Percentiles rank a stretch among this genome's conserved stretches.
These are phyloP conservation scores for Paramecium biaurelia DNA, from an alignment of 73 alveolate genomes.

Conservation along the genomic window DNA sequence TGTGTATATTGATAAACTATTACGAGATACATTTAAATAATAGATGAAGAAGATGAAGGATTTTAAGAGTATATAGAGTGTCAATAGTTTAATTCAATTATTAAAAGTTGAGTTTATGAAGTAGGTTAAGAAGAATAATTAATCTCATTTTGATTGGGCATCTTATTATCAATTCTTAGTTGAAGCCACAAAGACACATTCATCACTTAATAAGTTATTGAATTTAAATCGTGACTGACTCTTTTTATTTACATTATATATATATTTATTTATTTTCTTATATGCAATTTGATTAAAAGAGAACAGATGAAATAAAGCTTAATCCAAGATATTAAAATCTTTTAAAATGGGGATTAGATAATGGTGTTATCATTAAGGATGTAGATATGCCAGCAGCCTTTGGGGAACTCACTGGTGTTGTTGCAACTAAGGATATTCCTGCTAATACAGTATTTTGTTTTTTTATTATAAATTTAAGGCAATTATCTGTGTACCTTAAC, in stretches of 20 bases:
- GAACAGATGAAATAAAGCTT: background rate
- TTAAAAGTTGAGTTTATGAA: background rate
- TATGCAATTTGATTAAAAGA: background rate
- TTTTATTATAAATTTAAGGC: background rate
- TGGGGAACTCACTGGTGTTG: conserved; percentile 42
- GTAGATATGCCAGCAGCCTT: conserved; percentile 40
- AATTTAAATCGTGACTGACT: conserved; percentile 37
- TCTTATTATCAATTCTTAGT: background rate
- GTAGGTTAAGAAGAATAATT: background rate
- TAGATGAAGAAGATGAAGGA: conserved; percentile 36
- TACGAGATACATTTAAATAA: conserved; percentile 20
- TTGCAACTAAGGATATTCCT: conserved; percentile 40
- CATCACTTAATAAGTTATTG: background rate
- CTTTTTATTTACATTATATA: background rate
- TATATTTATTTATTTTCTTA: background rate
- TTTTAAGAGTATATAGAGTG: background rate
- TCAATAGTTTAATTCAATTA: background rate
- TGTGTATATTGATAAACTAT: background rate
- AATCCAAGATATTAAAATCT: background rate
- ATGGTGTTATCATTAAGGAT: conserved; percentile 6
- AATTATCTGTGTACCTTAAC: conserved; percentile 22
- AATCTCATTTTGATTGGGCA: conserved; percentile 3
- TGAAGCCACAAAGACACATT: conserved; percentile 21
- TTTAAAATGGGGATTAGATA: conserved; percentile 23
- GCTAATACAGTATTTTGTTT: background rate